Percentiles rank a stretch among this genome's conserved stretches.
These are phyloP conservation scores for Xylariales sp. DNA, from an alignment of 2,329 filamentous ascomycete genomes.

Conservation along the genomic window DNA sequence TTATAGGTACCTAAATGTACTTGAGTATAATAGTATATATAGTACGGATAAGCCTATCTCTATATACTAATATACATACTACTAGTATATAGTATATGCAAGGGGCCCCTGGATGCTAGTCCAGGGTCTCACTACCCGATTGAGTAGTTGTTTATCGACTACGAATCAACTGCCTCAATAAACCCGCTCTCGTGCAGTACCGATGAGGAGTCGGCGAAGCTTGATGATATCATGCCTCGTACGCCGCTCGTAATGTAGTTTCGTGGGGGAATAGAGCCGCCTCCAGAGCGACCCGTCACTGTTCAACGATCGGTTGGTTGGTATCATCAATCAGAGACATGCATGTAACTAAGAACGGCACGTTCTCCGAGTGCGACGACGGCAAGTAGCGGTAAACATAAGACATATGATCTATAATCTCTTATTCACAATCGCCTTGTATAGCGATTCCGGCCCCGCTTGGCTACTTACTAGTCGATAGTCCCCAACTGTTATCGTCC, in stretches of 20 bases:
- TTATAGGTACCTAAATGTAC: not conserved
- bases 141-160: slow-evolving; percentile 10
- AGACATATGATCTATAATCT: no score
- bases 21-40: not conserved
- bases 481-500: no score
- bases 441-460: no score
- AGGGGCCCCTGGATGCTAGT: not conserved
- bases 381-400: no score
- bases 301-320: not conserved
- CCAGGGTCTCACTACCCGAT: not conserved
- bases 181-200: slow-evolving; percentile 14
- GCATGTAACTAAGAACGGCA: not conserved
- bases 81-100: not conserved
- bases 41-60: not conserved
- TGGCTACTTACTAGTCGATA: no score
- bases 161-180: slow-evolving; percentile 14
- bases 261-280: no score
- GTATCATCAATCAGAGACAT: not conserved
- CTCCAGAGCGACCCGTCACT: not conserved
- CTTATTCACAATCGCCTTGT: no score
- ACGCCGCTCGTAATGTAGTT: not conserved
- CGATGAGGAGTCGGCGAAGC: slow-evolving; percentile 16
- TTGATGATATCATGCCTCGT: not conserved
- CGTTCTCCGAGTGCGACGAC: not conserved
- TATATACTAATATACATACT: not conserved